These are phyloP conservation scores for Amanita fuliginea DNA, from an alignment of 768 basidiomycete species.

Conservation along the genomic window DNA sequence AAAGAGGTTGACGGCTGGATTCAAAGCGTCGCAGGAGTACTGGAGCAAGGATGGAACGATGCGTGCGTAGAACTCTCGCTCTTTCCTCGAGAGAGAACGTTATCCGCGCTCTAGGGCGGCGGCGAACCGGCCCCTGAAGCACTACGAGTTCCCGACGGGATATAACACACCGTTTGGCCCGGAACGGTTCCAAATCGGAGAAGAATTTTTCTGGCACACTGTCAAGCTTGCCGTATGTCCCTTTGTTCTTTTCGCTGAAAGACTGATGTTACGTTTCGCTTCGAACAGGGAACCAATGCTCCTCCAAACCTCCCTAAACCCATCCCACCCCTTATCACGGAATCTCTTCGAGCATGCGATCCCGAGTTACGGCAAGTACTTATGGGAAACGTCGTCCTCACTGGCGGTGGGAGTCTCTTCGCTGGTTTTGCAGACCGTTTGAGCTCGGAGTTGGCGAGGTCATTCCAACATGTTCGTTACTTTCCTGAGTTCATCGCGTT, in stretches of 20 bases:
- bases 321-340: constrained; percentile 64
- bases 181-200: constrained; percentile 77
- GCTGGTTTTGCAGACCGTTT: constrained; percentile 81
- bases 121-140: constrained; percentile 41
- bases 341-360: constrained; percentile 77
- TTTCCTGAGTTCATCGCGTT: background rate
- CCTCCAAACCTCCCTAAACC: constrained; percentile 57
- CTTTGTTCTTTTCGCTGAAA: background rate
- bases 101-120: constrained; percentile 35
- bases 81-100: background rate
- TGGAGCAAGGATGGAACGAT: constrained; percentile 83
- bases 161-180: constrained; percentile 74
- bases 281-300: constrained; percentile 34
- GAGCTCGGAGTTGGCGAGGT: constrained; percentile 57
- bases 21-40: constrained; percentile 77
- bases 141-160: constrained; percentile 95
- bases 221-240: constrained; percentile 37
- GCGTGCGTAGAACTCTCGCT: constrained; percentile 40
- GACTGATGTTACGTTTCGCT: background rate
- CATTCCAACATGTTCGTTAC: constrained; percentile 67
- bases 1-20: constrained; percentile 92
- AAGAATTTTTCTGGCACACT: constrained; percentile 79
- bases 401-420: constrained; percentile 88
- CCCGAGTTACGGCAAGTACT: constrained; percentile 86
- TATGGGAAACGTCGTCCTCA: constrained; percentile 87